Evolutionary conservation across 169 alveolate genomes (phyloP), one percentile per base, ranked within the genome.

Genomic region (Plasmodium gonderi): DNA sequence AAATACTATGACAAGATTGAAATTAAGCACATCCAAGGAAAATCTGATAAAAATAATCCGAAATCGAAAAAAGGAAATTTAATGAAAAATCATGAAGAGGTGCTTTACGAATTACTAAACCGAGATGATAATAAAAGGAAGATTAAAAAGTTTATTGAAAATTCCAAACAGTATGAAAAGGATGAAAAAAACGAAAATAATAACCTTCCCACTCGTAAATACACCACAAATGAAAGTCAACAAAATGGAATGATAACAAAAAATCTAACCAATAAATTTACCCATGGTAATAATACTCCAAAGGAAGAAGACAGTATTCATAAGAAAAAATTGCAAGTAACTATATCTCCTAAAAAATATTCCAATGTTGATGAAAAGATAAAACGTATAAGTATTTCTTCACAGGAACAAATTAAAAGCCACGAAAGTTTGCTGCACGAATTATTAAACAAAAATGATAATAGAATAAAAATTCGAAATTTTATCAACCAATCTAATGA

Each of bases 361-460:
- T n/a, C n/a, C n/a, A n/a, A n/a, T n/a, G n/a, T n/a, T n/a, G n/a
- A n/a, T n/a, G n/a, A n/a, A n/a, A n/a, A n/a, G n/a, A n/a, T n/a
- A n/a, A n/a, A n/a, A n/a, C n/a, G n/a, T n/a, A n/a, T n/a, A n/a
- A n/a, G n/a, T n/a, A n/a, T n/a, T n/a, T n/a, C n/a, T n/a, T n/a
- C n/a, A n/a, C n/a, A n/a, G n/a, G n/a, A n/a, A n/a, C n/a, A 75
- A 75, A 38, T 20, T 42, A 75, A 17, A 44, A 75, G 44, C 26
- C 68, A 75, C 38, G 81, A 75, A 40, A 75, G 81, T 44, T 45
- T 75, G 1, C 67, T 75, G 11, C 44, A 75, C 31, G 81, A 75
- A 40, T 45, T 75, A 20, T 42, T 75, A 14, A 75, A 75, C 40
- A 1, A 17, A 44, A 44, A 75, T 6, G 65, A 75, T 75, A 75